Evolutionary conservation across 2,329 filamentous ascomycete genomes (phyloP).

Genomic region (Pseudovirgaria hyperparasitica): DNA sequence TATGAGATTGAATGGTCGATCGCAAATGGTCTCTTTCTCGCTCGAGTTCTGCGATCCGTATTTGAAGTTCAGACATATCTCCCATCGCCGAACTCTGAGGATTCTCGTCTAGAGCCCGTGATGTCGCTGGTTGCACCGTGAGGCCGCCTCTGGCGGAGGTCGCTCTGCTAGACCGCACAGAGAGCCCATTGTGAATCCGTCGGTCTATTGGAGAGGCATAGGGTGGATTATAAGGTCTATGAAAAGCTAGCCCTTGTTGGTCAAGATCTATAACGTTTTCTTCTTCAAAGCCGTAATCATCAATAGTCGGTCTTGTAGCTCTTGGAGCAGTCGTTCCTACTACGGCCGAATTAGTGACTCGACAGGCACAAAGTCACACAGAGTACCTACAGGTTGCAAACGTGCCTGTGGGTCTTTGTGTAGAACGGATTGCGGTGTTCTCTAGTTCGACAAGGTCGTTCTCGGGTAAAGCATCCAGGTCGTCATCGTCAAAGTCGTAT

Average conservation of each 20-base stretch:
- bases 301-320: constrained; percentile 1
- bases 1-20: background rate
- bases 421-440: constrained; percentile 29
- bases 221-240: too few species aligned
- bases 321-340: background rate
- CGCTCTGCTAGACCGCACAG: too few species aligned
- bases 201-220: too few species aligned
- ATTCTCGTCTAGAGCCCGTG: too few species aligned
- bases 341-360: background rate
- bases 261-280: constrained; percentile 7
- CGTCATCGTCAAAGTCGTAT: constrained; percentile 31
- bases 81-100: too few species aligned
- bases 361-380: background rate
- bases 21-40: background rate
- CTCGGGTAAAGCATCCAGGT: constrained; percentile 31
- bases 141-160: too few species aligned
- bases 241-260: too few species aligned
- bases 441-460: constrained; percentile 34
- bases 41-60: constrained; percentile 1
- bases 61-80: too few species aligned
- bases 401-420: constrained; percentile 16
- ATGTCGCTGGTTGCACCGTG: background rate
- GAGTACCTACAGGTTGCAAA: too few species aligned
- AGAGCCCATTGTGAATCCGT: too few species aligned
- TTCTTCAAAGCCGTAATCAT: constrained; percentile 4